Conservation (phyloP, 108 stramenopile species). For the Schizochytrium sp. region DNA sequence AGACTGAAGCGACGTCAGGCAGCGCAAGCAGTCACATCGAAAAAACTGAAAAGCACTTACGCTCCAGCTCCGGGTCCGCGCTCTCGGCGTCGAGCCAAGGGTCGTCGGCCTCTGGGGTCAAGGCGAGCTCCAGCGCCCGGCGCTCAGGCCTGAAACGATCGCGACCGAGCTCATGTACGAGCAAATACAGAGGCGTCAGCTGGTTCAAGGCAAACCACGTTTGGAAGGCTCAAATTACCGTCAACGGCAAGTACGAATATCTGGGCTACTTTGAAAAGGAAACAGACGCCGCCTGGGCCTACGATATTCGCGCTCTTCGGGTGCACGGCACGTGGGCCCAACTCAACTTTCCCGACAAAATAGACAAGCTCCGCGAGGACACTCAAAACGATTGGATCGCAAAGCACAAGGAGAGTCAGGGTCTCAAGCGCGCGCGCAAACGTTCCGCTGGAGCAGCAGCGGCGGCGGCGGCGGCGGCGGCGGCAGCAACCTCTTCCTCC, state of each 20-base stretch:
- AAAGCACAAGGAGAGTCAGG: background rate
- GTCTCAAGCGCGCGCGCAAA: background rate
- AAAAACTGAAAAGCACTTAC: no score
- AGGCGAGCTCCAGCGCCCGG: background rate
- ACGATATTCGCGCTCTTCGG: background rate
- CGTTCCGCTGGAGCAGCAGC: background rate
- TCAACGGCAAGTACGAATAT: slow-evolving; percentile 6
- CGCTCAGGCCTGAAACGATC: background rate
- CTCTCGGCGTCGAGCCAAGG: no score
- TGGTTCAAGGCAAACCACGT: slow-evolving; percentile 16
- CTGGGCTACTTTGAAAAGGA: slow-evolving; percentile 13
- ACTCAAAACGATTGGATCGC: background rate
- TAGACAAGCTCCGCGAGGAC: background rate
- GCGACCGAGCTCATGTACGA: background rate
- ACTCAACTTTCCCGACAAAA: background rate
- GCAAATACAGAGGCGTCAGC: background rate
- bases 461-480: background rate
- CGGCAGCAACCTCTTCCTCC: background rate
- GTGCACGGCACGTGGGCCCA: background rate
- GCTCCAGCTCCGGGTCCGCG: no score
- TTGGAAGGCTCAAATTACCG: slow-evolving; percentile 12
- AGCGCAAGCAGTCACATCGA: no score
- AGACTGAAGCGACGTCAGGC: no score
- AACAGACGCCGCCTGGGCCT: background rate
- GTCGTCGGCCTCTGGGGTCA: no score